These are phyloP conservation scores for Onygena corvina DNA, from an alignment of 2,329 filamentous ascomycete species.

Conservation along the genomic window DNA sequence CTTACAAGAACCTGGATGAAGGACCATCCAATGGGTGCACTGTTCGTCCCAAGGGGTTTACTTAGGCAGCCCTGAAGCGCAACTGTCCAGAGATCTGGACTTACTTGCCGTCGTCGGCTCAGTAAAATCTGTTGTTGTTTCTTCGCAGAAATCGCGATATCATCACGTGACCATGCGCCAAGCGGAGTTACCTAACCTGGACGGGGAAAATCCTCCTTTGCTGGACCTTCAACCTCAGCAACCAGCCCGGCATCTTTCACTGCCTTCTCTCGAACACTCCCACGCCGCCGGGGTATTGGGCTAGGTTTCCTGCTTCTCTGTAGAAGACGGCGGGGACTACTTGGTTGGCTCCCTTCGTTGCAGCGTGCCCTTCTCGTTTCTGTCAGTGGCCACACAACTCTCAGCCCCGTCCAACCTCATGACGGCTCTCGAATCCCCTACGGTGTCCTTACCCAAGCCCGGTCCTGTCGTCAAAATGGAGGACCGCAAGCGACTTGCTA, in stretches of 20 bases:
- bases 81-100: too few relatives aligned
- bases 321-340: constrained; percentile 7
- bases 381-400: constrained; percentile 8
- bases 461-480: constrained; percentile 88
- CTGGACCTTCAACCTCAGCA: constrained; percentile 15
- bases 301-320: constrained; percentile 7
- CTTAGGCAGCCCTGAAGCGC: too few relatives aligned
- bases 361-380: constrained; percentile 2
- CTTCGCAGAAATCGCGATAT: constrained; percentile 16
- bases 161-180: constrained; percentile 31
- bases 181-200: constrained; percentile 17
- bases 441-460: constrained; percentile 62
- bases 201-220: constrained; percentile 31
- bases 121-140: too few relatives aligned
- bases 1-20: too few relatives aligned
- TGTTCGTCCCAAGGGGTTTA: too few relatives aligned
- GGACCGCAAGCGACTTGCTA: constrained; percentile 92
- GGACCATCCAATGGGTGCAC: too few relatives aligned
- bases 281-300: neutral
- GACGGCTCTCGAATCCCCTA: constrained; percentile 67
- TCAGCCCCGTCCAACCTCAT: constrained; percentile 47
- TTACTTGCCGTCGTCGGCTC: too few relatives aligned
- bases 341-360: constrained; percentile 26
- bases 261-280: constrained; percentile 5
- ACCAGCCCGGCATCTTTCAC: constrained; percentile 20